Evolutionary conservation across 202 grass and related monocot genomes (phyloP).

Genomic region (Sporobolus alterniflorus): DNA sequence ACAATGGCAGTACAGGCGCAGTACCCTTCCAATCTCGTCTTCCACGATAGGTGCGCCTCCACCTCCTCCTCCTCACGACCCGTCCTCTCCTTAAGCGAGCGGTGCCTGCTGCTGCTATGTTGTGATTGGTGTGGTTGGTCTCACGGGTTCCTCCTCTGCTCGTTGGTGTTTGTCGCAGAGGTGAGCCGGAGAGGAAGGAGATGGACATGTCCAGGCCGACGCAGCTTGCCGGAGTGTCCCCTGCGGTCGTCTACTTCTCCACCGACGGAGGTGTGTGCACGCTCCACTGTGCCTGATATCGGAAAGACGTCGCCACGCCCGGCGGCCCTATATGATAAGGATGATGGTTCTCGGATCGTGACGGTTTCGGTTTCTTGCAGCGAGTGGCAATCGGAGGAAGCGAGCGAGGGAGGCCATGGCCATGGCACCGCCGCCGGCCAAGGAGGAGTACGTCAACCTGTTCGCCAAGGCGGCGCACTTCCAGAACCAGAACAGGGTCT

Average conservation of each 20-base stretch:
- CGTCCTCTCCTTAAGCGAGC: neutral
- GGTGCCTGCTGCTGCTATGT: neutral
- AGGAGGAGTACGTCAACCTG: conserved; percentile 45
- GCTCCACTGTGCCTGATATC: neutral
- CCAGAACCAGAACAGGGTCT: conserved; percentile 30
- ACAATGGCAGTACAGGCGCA: conserved; percentile 95
- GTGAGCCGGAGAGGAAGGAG: conserved; percentile 70
- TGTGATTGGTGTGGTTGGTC: conserved; percentile 15
- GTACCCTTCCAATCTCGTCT: conserved; percentile 78
- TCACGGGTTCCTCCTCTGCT: conserved; percentile 26
- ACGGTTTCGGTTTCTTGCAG: conserved; percentile 57
- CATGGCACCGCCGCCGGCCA: conserved; percentile 31
- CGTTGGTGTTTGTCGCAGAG: conserved; percentile 48
- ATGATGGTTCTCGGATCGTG: conserved; percentile 32
- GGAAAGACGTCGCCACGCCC: neutral
- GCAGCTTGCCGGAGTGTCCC: conserved; percentile 42
- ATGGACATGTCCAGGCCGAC: conserved; percentile 64
- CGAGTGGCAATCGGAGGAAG: conserved; percentile 61
- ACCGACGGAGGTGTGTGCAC: conserved; percentile 36
- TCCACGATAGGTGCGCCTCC: conserved; percentile 73
- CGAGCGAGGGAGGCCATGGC: conserved; percentile 54
- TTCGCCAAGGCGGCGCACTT: conserved; percentile 49
- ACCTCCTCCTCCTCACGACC: neutral
- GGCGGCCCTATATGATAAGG: neutral
- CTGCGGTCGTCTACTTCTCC: conserved; percentile 43